These are phyloP conservation scores for Collybia sp. DNA, from an alignment of 768 basidiomycete species.

Conservation along the genomic window DNA sequence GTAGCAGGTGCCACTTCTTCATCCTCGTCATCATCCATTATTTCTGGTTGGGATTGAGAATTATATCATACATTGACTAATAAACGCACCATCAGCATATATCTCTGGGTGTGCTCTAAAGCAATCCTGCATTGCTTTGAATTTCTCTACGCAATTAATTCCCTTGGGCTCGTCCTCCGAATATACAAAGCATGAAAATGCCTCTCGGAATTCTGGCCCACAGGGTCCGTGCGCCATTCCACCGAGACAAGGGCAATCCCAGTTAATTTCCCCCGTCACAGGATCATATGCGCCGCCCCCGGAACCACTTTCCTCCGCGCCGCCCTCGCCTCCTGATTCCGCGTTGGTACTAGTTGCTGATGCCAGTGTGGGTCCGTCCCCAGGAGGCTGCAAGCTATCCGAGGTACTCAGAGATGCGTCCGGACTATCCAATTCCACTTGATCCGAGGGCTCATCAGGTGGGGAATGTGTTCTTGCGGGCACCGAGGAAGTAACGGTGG, in stretches of 20 bases:
- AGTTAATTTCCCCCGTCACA: slow-evolving; percentile 98
- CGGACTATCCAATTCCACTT: too few species aligned
- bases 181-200: slow-evolving; percentile 95
- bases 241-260: slow-evolving; percentile 98
- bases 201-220: slow-evolving; percentile 87
- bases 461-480: not conserved
- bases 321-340: slow-evolving; percentile 12
- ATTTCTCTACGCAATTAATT: slow-evolving; percentile 96
- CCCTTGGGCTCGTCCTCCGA: slow-evolving; percentile 97
- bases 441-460: not conserved
- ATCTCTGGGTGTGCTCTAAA: slow-evolving; percentile 94
- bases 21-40: slow-evolving; percentile 66
- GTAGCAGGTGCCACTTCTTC: slow-evolving; percentile 19
- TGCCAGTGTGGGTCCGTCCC: too few species aligned
- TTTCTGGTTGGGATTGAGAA: slow-evolving; percentile 35
- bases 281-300: slow-evolving; percentile 78
- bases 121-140: slow-evolving; percentile 96
- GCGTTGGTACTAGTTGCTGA: not conserved
- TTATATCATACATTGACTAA: slow-evolving; percentile 1
- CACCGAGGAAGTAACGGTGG: not conserved
- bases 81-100: slow-evolving; percentile 83
- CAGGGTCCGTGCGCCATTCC: slow-evolving; percentile 99
- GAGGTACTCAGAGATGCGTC: not conserved
- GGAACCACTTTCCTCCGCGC: not conserved
- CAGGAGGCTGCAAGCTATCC: too few species aligned